Evolutionary conservation across 1,284 basidiomycete species (phyloP).

Genomic region (Ceratobasidium sp.): DNA sequence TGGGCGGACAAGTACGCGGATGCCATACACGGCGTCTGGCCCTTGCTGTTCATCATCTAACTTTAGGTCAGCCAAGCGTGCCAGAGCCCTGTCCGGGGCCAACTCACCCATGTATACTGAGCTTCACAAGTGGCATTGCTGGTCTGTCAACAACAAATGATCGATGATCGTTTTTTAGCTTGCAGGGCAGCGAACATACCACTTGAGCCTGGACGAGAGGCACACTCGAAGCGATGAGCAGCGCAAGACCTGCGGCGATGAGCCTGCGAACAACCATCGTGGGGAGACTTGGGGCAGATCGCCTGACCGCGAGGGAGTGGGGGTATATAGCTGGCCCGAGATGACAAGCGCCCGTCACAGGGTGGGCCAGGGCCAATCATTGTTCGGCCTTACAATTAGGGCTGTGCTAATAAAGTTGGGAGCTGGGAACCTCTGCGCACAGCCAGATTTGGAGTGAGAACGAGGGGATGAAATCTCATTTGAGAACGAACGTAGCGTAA

Average conservation of each 20-base stretch:
- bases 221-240: constrained; percentile 27
- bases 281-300: not conserved
- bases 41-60: constrained; percentile 45
- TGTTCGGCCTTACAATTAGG: not conserved
- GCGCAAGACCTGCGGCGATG: not conserved
- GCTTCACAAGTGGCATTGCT: constrained; percentile 29
- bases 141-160: constrained; percentile 22
- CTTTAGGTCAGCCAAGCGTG: not conserved
- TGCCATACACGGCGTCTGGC: constrained; percentile 47
- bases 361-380: not conserved
- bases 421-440: not conserved
- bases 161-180: not conserved
- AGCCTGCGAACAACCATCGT: constrained; percentile 18
- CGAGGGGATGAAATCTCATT: not conserved
- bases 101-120: constrained; percentile 41
- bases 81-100: not conserved
- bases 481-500: not conserved
- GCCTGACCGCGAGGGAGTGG: not conserved
- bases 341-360: constrained; percentile 3
- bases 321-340: not conserved
- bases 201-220: constrained; percentile 15
- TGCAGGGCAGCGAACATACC: constrained; percentile 6
- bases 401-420: not conserved
- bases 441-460: not conserved
- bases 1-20: constrained; percentile 45